Conservation (phyloP, 257 asterid genomes). For the Solanum pinnatisectum region DNA sequence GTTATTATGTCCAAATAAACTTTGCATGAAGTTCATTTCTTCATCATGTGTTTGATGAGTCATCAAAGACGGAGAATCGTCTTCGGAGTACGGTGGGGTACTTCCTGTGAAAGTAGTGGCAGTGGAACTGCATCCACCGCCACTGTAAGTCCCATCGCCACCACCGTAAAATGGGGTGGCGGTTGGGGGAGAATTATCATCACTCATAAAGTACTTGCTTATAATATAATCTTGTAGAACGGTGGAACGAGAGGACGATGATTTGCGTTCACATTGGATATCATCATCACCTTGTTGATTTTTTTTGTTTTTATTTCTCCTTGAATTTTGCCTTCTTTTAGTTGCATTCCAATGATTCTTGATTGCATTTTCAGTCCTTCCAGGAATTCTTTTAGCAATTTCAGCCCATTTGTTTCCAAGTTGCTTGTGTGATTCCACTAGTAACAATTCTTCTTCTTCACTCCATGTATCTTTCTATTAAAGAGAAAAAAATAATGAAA, state of each 20-base stretch:
- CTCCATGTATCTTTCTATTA: constrained; percentile 58
- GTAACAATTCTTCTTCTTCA: constrained; percentile 56
- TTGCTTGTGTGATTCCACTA: constrained; percentile 43
- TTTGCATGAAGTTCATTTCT: constrained; percentile 46
- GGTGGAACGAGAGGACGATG: constrained; percentile 9
- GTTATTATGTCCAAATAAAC: constrained; percentile 19
- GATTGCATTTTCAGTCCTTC: constrained; percentile 71
- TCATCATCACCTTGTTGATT: neutral
- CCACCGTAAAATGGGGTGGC: neutral
- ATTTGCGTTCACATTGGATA: constrained; percentile 1
- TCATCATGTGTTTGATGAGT: constrained; percentile 31
- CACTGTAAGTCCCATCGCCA: neutral
- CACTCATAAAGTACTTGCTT: neutral
- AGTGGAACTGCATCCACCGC: neutral
- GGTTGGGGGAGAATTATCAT: neutral
- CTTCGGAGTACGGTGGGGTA: neutral
- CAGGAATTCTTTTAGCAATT: constrained; percentile 58
- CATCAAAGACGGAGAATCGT: constrained; percentile 21
- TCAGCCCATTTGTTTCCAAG: constrained; percentile 70
- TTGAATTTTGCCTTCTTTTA: constrained; percentile 44
- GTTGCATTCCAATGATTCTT: constrained; percentile 90
- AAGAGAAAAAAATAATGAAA: neutral
- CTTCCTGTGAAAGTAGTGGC: neutral
- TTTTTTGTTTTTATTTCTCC: constrained; percentile 29
- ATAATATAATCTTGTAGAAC: constrained; percentile 53